Base-by-base conservation (phyloP, 352 stramenopile genomes). In the Phytophthora uliginosa region DNA sequence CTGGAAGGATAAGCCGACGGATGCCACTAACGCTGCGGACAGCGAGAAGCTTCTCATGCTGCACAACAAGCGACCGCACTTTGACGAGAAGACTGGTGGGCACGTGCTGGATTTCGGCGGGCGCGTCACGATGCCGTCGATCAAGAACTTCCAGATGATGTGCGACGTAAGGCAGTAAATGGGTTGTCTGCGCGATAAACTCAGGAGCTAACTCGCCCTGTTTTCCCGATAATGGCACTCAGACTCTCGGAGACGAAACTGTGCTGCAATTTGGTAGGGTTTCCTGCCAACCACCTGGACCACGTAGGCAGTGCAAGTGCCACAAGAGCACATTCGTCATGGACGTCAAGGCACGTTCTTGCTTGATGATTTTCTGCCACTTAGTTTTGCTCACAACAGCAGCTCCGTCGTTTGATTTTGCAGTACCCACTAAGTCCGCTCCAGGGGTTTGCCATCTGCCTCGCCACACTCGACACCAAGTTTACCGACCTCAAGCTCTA, bases 291-390 rank as follows among this genome's bases (percentile, higher is more conserved):
- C 83, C 81, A 13, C 69, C 76, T 7, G 81, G 81, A 7, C 83
- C 83, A n/a, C 70, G 70, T 12, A 28, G 42, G 42, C 83, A 90
- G 63, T 90, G 79, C 71, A 88, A 85, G 50, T 90, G 84, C 71
- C 84, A 92, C 76, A 93, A 98, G 50, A 83, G 97, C 63, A 82
- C 71, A 8, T 99, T 99, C 77, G 98, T 89, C 2, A 97, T 98
- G 90, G 96, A 99, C 71, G 88, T 98, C 74, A 77, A 83, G 76
- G 79, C 77, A 82, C 83, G 42, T 50, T n/a, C 42, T 18, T 36
- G 4, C 48, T 18, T 34, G 8, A 45, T 50, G 15, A 50, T 3
- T 20, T 42, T 42, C 34, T 15, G 34, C 13, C 34, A 31, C 26
- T 31, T 31, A 7, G 26, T 31, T 31, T 31, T 31, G 26, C 36